These are phyloP conservation scores for Aeminium ludgeri DNA, from an alignment of 495 filamentous ascomycete genomes.

Conservation along the genomic window DNA sequence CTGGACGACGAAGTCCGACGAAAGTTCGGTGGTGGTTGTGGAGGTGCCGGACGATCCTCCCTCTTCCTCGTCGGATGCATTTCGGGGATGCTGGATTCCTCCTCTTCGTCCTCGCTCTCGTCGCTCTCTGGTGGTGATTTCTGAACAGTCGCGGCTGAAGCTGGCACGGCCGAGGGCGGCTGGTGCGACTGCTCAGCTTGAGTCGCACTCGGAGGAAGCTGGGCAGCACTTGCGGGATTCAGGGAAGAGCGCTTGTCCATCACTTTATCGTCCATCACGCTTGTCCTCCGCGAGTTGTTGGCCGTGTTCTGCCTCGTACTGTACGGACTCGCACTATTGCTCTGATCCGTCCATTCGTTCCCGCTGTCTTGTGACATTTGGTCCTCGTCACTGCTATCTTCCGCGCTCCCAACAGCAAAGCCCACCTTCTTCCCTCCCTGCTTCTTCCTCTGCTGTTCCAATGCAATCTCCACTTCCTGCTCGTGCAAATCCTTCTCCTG, in stretches of 20 bases:
- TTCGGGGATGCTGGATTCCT: constrained; percentile 1
- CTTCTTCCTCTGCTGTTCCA: constrained; percentile 2
- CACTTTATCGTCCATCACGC: constrained; percentile 7
- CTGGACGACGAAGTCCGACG: too few species aligned
- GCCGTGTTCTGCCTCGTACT: constrained; percentile 28
- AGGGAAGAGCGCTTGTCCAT: background rate
- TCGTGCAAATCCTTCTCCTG: constrained; percentile 14
- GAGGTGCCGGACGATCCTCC: background rate
- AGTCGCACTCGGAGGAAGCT: too few species aligned
- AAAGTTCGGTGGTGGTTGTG: background rate
- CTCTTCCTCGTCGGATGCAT: background rate
- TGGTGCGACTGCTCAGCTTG: constrained; percentile 1
- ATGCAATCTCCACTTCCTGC: constrained; percentile 14
- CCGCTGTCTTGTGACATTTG: constrained; percentile 16
- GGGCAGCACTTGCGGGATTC: too few species aligned
- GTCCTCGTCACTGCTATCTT: constrained; percentile 14
- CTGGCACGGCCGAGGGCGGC: too few species aligned
- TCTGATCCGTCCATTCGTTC: constrained; percentile 29
- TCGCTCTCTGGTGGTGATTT: constrained; percentile 2
- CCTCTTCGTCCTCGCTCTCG: constrained; percentile 3
- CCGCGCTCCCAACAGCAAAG: constrained; percentile 19
- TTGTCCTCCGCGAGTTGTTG: constrained; percentile 21
- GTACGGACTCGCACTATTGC: constrained; percentile 26
- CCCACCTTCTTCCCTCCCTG: constrained; percentile 17
- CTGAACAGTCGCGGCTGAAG: background rate